phyloP scores from a whole-genome alignment of 1,139 yeast species.

The Kodamaea ohmeri region DNA sequence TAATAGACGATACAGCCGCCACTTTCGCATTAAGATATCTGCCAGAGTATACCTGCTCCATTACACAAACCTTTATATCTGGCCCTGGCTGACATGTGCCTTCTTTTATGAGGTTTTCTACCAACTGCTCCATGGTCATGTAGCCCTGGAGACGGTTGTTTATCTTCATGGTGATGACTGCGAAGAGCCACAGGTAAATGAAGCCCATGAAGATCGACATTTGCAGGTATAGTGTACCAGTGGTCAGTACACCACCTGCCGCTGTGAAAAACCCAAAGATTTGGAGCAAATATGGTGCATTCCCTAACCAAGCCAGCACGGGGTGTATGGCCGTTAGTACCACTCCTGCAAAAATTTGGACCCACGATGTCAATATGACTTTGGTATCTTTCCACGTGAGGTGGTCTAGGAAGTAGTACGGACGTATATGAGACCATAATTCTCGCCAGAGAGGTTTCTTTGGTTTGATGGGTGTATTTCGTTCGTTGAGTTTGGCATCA shows the following conservation, averaged over 20 bases:
- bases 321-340: constrained; percentile 27
- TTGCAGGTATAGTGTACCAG: constrained; percentile 19
- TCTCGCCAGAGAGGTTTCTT: constrained; percentile 11
- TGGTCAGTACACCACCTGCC: constrained; percentile 30
- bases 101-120: constrained; percentile 21
- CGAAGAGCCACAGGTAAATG: constrained; percentile 26
- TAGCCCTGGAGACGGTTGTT: constrained; percentile 26
- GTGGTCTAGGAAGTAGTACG: constrained; percentile 29
- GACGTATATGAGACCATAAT: constrained; percentile 12
- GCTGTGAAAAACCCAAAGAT: constrained; percentile 28
- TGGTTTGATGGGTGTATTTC: not conserved
- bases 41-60: constrained; percentile 27
- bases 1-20: constrained; percentile 27
- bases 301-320: constrained; percentile 30
- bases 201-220: constrained; percentile 19
- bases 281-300: constrained; percentile 28
- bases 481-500: constrained; percentile 6
- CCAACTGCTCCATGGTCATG: constrained; percentile 22
- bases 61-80: constrained; percentile 21
- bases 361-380: constrained; percentile 27
- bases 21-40: constrained; percentile 27
- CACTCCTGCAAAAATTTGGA: constrained; percentile 28
- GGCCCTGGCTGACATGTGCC: constrained; percentile 27
- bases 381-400: constrained; percentile 27
- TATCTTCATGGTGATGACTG: constrained; percentile 27